Conservation (phyloP, 306 rosid genomes). For the Geum urbanum region DNA sequence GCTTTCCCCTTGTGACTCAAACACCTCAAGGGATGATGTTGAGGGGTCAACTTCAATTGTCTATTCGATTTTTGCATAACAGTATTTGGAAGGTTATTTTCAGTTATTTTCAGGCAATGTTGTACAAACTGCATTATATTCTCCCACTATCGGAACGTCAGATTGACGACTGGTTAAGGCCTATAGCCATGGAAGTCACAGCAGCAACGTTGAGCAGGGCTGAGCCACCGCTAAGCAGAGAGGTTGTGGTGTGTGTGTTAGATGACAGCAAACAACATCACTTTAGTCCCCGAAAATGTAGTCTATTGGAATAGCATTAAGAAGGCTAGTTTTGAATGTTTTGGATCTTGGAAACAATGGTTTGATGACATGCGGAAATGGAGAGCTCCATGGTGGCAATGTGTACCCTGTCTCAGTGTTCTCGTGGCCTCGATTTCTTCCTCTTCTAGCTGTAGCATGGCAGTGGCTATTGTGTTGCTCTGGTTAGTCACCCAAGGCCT, state of each 20-base stretch:
- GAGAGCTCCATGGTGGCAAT: not conserved
- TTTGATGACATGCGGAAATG: not conserved
- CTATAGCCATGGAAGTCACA: not conserved
- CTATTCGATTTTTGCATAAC: too few species aligned
- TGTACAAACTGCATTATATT: constrained; percentile 3
- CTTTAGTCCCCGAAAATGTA: not conserved
- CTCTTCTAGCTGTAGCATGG: not conserved
- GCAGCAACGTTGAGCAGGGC: not conserved
- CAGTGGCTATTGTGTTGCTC: not conserved
- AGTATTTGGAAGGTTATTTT: too few species aligned
- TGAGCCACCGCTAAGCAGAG: not conserved
- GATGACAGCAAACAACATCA: not conserved
- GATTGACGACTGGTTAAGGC: not conserved
- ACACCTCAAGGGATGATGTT: not conserved
- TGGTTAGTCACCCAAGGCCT: not conserved
- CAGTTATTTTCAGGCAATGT: too few species aligned
- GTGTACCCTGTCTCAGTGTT: not conserved
- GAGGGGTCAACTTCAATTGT: constrained; percentile 12
- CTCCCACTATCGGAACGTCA: not conserved
- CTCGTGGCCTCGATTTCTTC: too few species aligned
- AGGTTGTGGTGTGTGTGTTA: not conserved
- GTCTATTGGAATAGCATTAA: too few species aligned
- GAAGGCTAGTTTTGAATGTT: not conserved
- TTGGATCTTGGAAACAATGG: not conserved
- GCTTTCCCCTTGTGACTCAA: not conserved